Evolutionary conservation across 1,284 basidiomycete genomes (phyloP), one percentile per base, ranked within the genome.

Genomic region (Ceratobasidium sp.): DNA sequence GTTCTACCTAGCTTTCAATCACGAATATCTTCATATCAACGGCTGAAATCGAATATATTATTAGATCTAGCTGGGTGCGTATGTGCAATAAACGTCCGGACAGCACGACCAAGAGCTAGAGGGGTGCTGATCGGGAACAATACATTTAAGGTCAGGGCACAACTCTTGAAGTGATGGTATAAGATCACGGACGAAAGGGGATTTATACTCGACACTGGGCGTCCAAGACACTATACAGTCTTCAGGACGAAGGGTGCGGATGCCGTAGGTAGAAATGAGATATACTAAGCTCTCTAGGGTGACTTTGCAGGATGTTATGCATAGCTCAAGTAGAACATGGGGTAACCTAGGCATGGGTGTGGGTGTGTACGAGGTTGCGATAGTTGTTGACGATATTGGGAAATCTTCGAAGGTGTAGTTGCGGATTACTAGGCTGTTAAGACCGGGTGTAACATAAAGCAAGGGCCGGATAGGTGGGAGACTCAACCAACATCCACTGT

Each of bases 51-150:
- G n/a, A n/a, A n/a, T n/a, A n/a, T n/a, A n/a, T n/a, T n/a, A n/a
- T n/a, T n/a, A n/a, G n/a, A n/a, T n/a, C n/a, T n/a, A n/a, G n/a
- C n/a, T n/a, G n/a, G n/a, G n/a, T n/a, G 36, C 6, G 36, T 5
- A 41, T 5, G 4, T 41, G 11, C 36, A 41, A 41, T 5, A 11
- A 11, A 41, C 36, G 36, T 41, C 36, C 11, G 41, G 41, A 15
- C 59, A 27, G n/a, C 59, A 62, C 11, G 59, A 41, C 22, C 41
- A 24, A n/a, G n/a, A n/a, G n/a, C n/a, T n/a, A n/a, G n/a, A n/a
- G n/a, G n/a, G n/a, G n/a, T n/a, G n/a, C n/a, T 33, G 15, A 8
- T 22, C 4, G 41, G 59, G 45, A n/a, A n/a, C n/a, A n/a, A n/a
- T 9, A 22, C 59, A 62, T 8, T 62, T 3, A 14, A 62, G 11